Base-by-base conservation (phyloP, 1,284 basidiomycete species). In the Singerocomus inundabilis region DNA sequence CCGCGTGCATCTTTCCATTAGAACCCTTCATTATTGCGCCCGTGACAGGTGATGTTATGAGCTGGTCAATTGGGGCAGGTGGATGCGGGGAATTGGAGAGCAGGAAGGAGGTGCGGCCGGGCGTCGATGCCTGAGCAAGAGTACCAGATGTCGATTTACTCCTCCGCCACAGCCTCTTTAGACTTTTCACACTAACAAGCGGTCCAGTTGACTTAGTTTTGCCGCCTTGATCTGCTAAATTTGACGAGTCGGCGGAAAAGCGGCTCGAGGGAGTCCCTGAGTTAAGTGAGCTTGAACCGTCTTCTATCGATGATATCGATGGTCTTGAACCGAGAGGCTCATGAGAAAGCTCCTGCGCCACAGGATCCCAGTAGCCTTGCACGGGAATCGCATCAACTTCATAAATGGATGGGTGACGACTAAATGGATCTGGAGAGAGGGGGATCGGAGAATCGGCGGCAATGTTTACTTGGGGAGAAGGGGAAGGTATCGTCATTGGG, bases 341-440 rank as follows among this genome's bases (percentile, higher is more conserved):
- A 35, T 54, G 44, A 16, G 57, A 52, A 10, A 60, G 48, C 16
- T 54, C 55, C 41, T 55, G 56, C 42, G 64, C 61, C 43, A 61
- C 57, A 31, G 64, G 59, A 48, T 77, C 74, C 76, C 77, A 78
- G 48, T 75, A 72, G 10, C 65, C 55, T 62, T 60, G 62, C 29
- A 70, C 52, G 10, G 59, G 61, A 24, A 48, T 45, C 1, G 56
- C 32, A 13, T 64, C 58, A 33, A 59, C 45, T 37, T 76, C 74
- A 30, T 72, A 63, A 13, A 74, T 64, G 0, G 83, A 84, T 16
- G 87, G 75, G 59, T 79, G 84, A 25, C 87, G 76, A 16, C 84
- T 82, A 61, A 90, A 90, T 29, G 88, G 87, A 69, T 90, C 88
- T 8, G 88, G 85, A 7, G 87, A 87, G 18, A 89, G 71, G 29